Evolutionary conservation across 306 rosid genomes (phyloP).

Genomic region (Alnus rubra): DNA sequence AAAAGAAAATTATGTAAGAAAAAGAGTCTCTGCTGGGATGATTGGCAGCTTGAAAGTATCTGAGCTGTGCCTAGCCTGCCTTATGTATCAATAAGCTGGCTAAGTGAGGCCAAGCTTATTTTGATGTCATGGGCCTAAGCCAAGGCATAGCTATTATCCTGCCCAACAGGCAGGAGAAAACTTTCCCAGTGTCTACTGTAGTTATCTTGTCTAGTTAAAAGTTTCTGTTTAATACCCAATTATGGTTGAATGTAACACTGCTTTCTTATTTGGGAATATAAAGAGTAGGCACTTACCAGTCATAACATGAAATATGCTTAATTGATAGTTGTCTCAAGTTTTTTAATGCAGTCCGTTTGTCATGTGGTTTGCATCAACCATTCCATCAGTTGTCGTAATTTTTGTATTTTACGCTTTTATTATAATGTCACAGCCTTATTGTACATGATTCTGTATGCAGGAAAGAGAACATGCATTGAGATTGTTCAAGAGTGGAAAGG

Average conservation of each 20-base stretch:
- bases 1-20: neutral
- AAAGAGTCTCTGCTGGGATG: neutral
- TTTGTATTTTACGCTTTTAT: neutral
- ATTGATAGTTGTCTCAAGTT: conserved; percentile 9
- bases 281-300: conserved; percentile 3
- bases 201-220: neutral
- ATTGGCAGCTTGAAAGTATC: neutral
- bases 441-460: conserved; percentile 35
- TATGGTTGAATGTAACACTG: conserved; percentile 6
- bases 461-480: conserved; percentile 79
- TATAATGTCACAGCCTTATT: conserved; percentile 10
- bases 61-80: neutral
- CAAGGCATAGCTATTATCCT: neutral
- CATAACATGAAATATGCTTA: conserved; percentile 1
- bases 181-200: neutral
- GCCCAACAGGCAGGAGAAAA: neutral
- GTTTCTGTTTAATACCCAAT: neutral
- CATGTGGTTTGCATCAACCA: neutral
- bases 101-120: neutral
- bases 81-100: neutral
- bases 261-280: neutral
- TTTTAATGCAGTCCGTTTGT: neutral
- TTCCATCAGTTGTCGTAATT: neutral
- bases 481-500: conserved; percentile 69
- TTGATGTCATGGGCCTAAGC: neutral